A percentile compares a stretch with the other conserved stretches of the same genome.
phyloP scores from a whole-genome alignment of 352 stramenopile species.

The Detonula confervacea region DNA sequence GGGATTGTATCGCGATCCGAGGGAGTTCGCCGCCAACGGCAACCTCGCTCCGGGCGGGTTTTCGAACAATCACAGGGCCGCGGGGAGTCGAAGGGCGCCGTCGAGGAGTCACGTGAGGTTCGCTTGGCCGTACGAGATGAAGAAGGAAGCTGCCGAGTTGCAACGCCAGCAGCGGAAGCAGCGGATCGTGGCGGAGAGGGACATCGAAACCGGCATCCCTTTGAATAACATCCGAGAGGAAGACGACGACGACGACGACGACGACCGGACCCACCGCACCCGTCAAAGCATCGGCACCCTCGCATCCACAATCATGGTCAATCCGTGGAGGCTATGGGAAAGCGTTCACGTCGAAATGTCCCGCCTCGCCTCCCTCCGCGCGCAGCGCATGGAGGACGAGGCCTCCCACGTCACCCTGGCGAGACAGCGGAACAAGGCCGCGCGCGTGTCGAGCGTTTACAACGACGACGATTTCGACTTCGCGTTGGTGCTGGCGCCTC shows the following conservation, averaged over 20 bases:
- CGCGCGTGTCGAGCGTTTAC: constrained; percentile 51
- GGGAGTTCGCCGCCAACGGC: constrained; percentile 49
- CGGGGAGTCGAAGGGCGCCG: constrained; percentile 14
- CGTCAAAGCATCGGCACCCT: constrained; percentile 21
- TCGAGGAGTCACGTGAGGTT: constrained; percentile 52
- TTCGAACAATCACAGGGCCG: constrained; percentile 40
- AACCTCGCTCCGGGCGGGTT: constrained; percentile 36
- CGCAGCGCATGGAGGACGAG: constrained; percentile 39
- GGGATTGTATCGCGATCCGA: constrained; percentile 60
- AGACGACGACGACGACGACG: constrained; percentile 27
- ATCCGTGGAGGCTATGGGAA: constrained; percentile 62
- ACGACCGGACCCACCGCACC: constrained; percentile 14
- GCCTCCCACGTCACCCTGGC: constrained; percentile 58
- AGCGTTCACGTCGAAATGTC: constrained; percentile 59
- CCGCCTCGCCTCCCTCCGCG: constrained; percentile 37
- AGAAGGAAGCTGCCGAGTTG: not conserved
- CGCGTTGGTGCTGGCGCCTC: constrained; percentile 73
- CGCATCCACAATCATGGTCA: constrained; percentile 31
- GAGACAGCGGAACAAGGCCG: constrained; percentile 52
- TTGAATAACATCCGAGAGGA: constrained; percentile 20
- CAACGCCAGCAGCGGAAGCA: no score
- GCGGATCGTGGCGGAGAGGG: no score
- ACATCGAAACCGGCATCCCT: no score
- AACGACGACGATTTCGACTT: constrained; percentile 84
- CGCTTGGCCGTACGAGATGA: constrained; percentile 34